These are phyloP conservation scores for Mycena metata DNA, from an alignment of 768 basidiomycete genomes.

Conservation along the genomic window DNA sequence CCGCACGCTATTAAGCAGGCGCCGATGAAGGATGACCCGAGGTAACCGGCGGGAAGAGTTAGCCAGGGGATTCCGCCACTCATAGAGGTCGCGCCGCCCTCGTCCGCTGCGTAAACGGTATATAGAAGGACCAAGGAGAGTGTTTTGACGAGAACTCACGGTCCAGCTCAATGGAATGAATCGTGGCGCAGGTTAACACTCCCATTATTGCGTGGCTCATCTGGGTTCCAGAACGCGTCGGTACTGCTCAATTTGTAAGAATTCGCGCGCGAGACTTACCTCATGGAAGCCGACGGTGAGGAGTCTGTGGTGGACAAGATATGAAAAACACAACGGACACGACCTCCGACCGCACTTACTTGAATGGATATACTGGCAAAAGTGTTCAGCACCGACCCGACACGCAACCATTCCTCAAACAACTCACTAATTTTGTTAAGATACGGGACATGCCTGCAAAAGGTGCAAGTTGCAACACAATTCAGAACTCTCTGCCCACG, in stretches of 20 bases:
- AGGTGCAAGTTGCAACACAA: conserved; percentile 14
- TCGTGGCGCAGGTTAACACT: conserved; percentile 86
- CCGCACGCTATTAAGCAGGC: conserved; percentile 90
- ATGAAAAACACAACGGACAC: conserved; percentile 8
- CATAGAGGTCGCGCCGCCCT: conserved; percentile 91
- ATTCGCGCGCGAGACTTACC: conserved; percentile 53
- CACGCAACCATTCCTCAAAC: neutral
- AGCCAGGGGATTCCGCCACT: conserved; percentile 86
- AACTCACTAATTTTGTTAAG: conserved; percentile 80
- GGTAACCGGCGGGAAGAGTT: conserved; percentile 85
- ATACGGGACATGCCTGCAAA: conserved; percentile 80
- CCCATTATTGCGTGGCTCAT: conserved; percentile 91
- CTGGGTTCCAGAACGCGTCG: conserved; percentile 55
- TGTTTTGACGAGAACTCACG: conserved; percentile 62
- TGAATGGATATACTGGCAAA: conserved; percentile 87
- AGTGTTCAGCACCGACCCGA: conserved; percentile 33
- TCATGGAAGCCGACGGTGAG: conserved; percentile 93
- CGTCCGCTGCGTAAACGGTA: conserved; percentile 69
- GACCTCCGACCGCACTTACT: conserved; percentile 64
- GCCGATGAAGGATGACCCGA: conserved; percentile 89
- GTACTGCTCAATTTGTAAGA: conserved; percentile 8
- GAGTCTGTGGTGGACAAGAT: conserved; percentile 57
- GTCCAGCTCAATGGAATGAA: conserved; percentile 89
- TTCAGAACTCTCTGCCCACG: conserved; percentile 8
- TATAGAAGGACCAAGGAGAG: no score